Evolutionary conservation across 345 rosid genomes (phyloP), one percentile per base, ranked within the genome.

Genomic region (Corymbia maculata): DNA sequence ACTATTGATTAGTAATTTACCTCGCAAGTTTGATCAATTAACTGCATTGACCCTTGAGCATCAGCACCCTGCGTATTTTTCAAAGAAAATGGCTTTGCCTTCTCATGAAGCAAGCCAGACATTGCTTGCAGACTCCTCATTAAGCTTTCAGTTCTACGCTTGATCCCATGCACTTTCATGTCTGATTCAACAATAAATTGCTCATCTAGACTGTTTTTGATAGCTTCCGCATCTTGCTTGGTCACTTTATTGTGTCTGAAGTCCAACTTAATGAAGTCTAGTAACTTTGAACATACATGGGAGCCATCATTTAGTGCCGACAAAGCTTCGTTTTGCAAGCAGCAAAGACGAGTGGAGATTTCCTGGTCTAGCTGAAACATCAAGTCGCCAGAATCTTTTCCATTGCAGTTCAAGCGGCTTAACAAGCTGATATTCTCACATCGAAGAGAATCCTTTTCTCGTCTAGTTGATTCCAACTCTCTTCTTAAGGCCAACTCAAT

Each of bases 271-370:
- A 94, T 88, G 89, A 94, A 93, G 85, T 92, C 96, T 91, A 97
- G 92, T 88, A 97, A 90, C 93, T 93, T 93, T 85, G 94, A 91
- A 91, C 95, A 94, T 51, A 94, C 89, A 61, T 92, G 91, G 87
- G 88, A 88, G 92, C 96, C 92, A 90, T 94, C 97, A 42, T 94
- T 93, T 86, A 98, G 92, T 92, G 94, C 91, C 47, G 94, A 88
- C 32, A 98, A 84, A 85, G 98, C 99, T 89, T 95, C 97, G 89
- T 93, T 95, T 93, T 98, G 97, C 93, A 98, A 93, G 91, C 87
- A 93, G 93, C 92, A 87, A 55, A 93, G 89, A 42, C 97, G 95
- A 85, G 91, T 88, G 94, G 91, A 88, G 91, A 95, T 86, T 93
- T 98, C 98, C 89, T 89, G 91, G 91, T 98, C 98, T 86, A 98